Evolutionary conservation across 176 grass and related monocot species (phyloP), one percentile per base, ranked within the genome.

Genomic region (Alopecurus myosuroides): DNA sequence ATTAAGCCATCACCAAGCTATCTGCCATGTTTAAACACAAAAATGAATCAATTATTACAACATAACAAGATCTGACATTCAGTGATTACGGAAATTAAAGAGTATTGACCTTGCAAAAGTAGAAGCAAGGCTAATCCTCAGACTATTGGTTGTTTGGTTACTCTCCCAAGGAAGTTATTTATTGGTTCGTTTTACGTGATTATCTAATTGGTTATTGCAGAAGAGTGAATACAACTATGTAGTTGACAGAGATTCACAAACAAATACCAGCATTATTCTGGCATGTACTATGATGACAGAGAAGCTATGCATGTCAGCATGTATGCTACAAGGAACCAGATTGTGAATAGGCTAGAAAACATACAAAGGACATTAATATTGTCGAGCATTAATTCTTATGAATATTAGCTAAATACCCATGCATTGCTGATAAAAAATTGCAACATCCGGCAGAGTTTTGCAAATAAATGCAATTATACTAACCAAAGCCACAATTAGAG

Each of bases 251-350:
- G 22, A 82, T 77, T 82, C 18, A 23, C 17, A 6, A n/a, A 30
- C 15, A 74, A 78, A 28, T 20, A 37, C 17, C 31, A n/a, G 20
- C 66, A 28, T 56, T 18, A 37, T 36, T 56, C 23, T 76, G 9
- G 70, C 23, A 36, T 52, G 46, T 72, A 46, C 20, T 56, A 46
- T 55, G 73, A 74, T 15, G 70, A 46, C 34, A 90, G 37, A 45
- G 50, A 82, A 56, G 26, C 50, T 66, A 88, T 77, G 28, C 41
- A 82, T 70, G 34, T 62, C 76, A 78, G 36, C 46, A 82, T 68
- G 45, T 53, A 76, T 23, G 52, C 30, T 69, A 76, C 55, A 48
- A 85, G 78, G 39, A 49, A 41, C 13, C 52, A 87, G 42, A 36
- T 66, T 81, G 61, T 44, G 48, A 63, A 67, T 64, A 28, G 4